These are phyloP conservation scores for Metarhizium humberi DNA, from an alignment of 2,329 filamentous ascomycete genomes.

Conservation along the genomic window DNA sequence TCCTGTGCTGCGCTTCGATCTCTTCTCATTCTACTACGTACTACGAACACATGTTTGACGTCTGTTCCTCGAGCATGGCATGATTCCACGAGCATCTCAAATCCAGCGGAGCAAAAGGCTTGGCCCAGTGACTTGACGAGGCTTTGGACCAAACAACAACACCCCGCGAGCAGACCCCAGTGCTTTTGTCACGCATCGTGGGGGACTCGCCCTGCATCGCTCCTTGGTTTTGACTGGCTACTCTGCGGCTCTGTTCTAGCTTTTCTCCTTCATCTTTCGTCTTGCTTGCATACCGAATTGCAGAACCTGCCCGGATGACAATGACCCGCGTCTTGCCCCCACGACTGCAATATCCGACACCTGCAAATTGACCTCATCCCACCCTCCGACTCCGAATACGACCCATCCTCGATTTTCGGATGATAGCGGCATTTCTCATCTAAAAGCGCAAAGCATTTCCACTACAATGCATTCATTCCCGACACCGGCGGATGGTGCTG, in stretches of 20 bases:
- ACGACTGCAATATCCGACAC: background rate
- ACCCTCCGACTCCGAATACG: background rate
- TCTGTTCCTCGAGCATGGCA: background rate
- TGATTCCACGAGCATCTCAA: background rate
- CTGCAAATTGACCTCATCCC: background rate
- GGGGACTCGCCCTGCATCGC: too few species aligned
- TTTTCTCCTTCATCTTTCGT: background rate
- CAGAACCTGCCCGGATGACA: slow-evolving; percentile 1
- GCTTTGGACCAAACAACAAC: background rate
- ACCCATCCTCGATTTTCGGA: background rate
- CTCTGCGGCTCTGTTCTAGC: background rate
- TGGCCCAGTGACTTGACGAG: background rate
- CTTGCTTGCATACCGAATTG: background rate
- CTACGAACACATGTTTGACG: too few species aligned
- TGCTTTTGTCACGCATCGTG: background rate
- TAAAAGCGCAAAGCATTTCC: slow-evolving; percentile 1
- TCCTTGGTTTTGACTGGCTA: too few species aligned
- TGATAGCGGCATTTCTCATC: background rate
- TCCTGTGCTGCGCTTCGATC: background rate
- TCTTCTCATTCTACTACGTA: background rate
- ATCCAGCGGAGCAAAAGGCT: background rate
- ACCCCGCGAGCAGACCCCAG: too few species aligned
- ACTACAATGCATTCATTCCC: slow-evolving; percentile 9
- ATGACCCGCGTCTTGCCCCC: slow-evolving; percentile 5
- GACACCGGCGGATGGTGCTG: slow-evolving; percentile 1